phyloP scores from a whole-genome alignment of 345 rosid genomes.

The Eucalyptus curtisii region DNA sequence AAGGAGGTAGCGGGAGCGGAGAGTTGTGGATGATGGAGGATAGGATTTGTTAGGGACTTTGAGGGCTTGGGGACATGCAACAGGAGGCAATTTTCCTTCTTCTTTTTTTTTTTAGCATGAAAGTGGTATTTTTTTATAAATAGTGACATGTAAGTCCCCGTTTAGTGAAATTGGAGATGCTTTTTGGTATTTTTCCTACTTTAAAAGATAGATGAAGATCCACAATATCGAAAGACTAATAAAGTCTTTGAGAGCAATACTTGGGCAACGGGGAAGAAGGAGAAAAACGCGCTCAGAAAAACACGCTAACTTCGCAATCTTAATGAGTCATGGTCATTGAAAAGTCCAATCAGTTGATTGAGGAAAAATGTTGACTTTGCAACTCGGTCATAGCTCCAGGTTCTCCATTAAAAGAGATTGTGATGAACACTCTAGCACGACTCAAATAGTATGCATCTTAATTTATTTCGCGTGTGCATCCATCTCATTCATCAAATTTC shows the following conservation, averaged over 20 bases:
- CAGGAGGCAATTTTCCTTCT: not conserved
- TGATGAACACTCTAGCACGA: not conserved
- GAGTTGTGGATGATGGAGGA: not conserved
- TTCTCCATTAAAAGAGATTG: not conserved
- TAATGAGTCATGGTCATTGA: not conserved
- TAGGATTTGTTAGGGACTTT: not conserved
- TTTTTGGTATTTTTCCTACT: not conserved
- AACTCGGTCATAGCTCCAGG: not conserved
- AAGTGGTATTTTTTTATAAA: not conserved
- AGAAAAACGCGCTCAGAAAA: not conserved
- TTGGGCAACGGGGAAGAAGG: too few species aligned
- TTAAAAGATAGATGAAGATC: not conserved
- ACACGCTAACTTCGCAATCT: not conserved
- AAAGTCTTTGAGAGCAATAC: not conserved
- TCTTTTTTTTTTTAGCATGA: not conserved
- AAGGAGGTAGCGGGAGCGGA: too few species aligned
- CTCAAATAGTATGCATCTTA: not conserved
- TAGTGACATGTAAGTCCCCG: rapidly evolving
- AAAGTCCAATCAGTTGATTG: not conserved
- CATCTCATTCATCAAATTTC: not conserved
- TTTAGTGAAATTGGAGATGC: not conserved
- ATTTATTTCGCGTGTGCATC: not conserved
- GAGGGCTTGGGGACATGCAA: not conserved
- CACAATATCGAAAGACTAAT: not conserved
- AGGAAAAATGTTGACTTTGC: not conserved